phyloP scores from a whole-genome alignment of 208 protist species.

The Leishmania martiniquensis region DNA sequence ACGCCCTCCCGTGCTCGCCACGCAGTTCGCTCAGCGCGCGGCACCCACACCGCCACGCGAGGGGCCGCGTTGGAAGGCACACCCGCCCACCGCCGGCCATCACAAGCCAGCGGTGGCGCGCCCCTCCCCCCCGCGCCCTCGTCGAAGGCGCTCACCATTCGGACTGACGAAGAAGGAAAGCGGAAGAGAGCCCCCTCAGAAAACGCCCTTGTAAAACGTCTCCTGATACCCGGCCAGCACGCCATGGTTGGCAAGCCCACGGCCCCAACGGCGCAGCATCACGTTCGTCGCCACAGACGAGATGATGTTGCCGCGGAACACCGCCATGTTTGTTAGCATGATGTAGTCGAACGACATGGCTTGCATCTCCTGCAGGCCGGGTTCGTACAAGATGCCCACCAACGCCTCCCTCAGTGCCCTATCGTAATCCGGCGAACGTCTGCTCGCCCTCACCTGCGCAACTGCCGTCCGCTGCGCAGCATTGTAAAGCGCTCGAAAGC shows the following conservation, averaged over 20 bases:
- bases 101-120: no score
- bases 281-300: slow-evolving; percentile 19
- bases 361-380: slow-evolving; percentile 13
- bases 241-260: slow-evolving; percentile 16
- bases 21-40: no score
- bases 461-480: background rate
- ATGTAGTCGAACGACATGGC: slow-evolving; percentile 27
- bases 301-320: slow-evolving; percentile 26
- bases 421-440: background rate
- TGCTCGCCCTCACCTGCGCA: background rate
- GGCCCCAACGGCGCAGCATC: slow-evolving; percentile 26
- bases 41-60: no score
- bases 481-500: no score
- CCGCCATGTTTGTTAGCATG: slow-evolving; percentile 28
- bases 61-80: no score
- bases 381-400: slow-evolving; percentile 7
- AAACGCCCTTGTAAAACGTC: slow-evolving; percentile 6
- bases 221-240: slow-evolving; percentile 18
- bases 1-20: no score
- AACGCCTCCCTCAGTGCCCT: background rate
- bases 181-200: no score
- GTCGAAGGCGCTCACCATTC: no score
- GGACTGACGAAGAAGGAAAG: no score
- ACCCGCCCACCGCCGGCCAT: no score
- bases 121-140: no score